phyloP scores from a whole-genome alignment of 768 basidiomycete genomes.

The Leucocoprinus sp. region DNA sequence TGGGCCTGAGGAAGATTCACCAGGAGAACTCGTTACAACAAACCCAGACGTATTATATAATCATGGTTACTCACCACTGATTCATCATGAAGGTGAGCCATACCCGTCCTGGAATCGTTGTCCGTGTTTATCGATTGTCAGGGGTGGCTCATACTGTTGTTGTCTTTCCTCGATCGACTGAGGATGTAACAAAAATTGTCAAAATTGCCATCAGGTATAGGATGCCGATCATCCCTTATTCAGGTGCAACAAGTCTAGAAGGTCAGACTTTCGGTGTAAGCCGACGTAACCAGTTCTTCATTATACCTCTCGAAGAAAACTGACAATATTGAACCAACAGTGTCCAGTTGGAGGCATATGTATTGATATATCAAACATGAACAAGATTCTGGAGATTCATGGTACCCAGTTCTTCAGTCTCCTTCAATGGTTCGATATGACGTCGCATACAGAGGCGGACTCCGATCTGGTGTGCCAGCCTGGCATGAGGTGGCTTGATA shows the following conservation, averaged over 20 bases:
- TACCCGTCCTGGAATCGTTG: too few relatives aligned
- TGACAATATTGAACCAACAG: background rate
- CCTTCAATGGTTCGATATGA: background rate
- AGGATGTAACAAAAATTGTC: constrained; percentile 76
- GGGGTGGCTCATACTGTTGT: constrained; percentile 48
- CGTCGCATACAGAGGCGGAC: constrained; percentile 54
- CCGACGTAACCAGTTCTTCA: too few relatives aligned
- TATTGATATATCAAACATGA: constrained; percentile 73
- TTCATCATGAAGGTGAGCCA: constrained; percentile 40
- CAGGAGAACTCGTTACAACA: constrained; percentile 33
- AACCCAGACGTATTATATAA: constrained; percentile 40
- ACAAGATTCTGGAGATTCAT: constrained; percentile 67
- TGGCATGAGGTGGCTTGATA: constrained; percentile 61
- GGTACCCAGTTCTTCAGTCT: constrained; percentile 32
- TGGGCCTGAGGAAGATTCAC: constrained; percentile 18
- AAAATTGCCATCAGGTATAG: constrained; percentile 64
- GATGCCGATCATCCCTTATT: constrained; percentile 74
- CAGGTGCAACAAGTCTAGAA: constrained; percentile 77
- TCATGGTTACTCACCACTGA: constrained; percentile 49
- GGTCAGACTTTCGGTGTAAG: constrained; percentile 64
- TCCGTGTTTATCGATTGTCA: constrained; percentile 14
- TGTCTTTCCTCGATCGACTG: constrained; percentile 59
- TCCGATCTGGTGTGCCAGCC: constrained; percentile 70
- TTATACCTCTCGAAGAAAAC: background rate
- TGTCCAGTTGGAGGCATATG: constrained; percentile 62